Conservation (phyloP, 176 grass and related monocot genomes). For the Oryza punctata region DNA sequence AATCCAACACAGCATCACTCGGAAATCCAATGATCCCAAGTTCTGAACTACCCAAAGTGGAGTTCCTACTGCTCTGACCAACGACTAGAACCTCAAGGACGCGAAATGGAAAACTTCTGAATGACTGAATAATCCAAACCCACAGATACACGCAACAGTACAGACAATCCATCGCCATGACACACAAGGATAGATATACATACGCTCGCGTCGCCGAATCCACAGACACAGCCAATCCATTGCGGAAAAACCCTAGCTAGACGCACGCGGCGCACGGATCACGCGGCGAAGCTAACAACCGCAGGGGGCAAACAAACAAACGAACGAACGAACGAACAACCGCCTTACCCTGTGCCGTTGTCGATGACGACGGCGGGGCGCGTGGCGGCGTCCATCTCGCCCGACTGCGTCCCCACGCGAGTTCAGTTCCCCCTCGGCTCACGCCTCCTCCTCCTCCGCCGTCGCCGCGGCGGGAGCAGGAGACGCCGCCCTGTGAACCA, state of each 20-base stretch:
- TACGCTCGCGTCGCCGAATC: background rate
- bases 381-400: constrained; percentile 67
- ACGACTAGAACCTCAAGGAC: background rate
- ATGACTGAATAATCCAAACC: background rate
- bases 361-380: constrained; percentile 95
- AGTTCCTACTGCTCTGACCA: no score
- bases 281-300: background rate
- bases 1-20: background rate
- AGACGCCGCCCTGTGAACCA: constrained; percentile 22
- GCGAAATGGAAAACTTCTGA: background rate
- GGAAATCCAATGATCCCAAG: background rate
- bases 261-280: background rate
- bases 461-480: background rate
- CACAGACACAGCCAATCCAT: background rate
- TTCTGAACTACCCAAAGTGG: background rate
- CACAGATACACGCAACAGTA: background rate
- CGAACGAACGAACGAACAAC: no score
- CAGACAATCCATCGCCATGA: background rate
- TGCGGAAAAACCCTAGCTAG: background rate
- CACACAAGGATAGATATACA: background rate
- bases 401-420: background rate
- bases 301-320: no score
- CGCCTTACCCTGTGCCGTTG: constrained; percentile 83
- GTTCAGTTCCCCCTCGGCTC: constrained; percentile 23
- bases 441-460: constrained; percentile 33